These are phyloP conservation scores for Ceratocystis lukuohia DNA, from an alignment of 2,329 filamentous ascomycete species.

Conservation along the genomic window DNA sequence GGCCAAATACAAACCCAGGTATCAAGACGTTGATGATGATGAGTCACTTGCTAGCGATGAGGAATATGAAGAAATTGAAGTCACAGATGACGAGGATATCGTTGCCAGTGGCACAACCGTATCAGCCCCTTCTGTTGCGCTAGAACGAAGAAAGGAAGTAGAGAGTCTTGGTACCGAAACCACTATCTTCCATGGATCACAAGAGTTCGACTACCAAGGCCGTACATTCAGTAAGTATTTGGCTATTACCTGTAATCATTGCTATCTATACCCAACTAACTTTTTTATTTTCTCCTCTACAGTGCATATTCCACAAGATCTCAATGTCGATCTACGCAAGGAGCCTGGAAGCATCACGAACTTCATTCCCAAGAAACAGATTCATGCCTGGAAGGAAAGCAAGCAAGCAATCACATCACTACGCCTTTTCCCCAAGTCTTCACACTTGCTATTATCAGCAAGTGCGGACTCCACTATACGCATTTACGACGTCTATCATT, in stretches of 20 bases:
- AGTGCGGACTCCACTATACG: slow-evolving; percentile 83
- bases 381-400: slow-evolving; percentile 80
- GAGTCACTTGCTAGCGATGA: slow-evolving; percentile 65
- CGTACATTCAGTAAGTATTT: slow-evolving; percentile 56
- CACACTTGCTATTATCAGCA: slow-evolving; percentile 80
- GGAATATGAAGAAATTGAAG: slow-evolving; percentile 64
- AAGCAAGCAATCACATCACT: slow-evolving; percentile 75
- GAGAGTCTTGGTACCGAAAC: slow-evolving; percentile 59
- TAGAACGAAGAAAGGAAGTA: slow-evolving; percentile 43
- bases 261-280: not conserved
- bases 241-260: not conserved
- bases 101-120: slow-evolving; percentile 51
- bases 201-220: slow-evolving; percentile 84
- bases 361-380: slow-evolving; percentile 85
- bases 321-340: slow-evolving; percentile 74
- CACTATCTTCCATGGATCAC: slow-evolving; percentile 70
- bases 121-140: slow-evolving; percentile 40
- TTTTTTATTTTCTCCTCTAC: not conserved
- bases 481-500: slow-evolving; percentile 88
- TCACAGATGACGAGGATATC: slow-evolving; percentile 58
- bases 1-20: slow-evolving; percentile 65
- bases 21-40: slow-evolving; percentile 61
- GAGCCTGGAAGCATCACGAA: slow-evolving; percentile 71
- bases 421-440: slow-evolving; percentile 77
- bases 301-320: slow-evolving; percentile 83